Conservation (phyloP, 768 basidiomycete species). For the Leccinellum rugosiceps region DNA sequence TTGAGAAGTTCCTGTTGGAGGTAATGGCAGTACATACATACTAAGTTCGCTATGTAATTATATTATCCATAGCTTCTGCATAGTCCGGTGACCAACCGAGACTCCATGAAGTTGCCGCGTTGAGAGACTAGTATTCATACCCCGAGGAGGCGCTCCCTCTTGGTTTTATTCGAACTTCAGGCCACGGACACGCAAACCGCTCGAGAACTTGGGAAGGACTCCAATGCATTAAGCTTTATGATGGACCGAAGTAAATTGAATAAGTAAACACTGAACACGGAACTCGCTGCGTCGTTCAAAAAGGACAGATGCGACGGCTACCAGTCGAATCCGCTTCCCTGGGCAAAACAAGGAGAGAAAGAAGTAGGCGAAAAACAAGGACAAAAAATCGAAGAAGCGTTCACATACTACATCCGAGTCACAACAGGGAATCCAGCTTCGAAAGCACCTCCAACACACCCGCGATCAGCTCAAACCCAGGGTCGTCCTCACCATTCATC, state of each 20-base stretch:
- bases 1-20: too few species aligned
- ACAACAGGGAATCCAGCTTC: constrained; percentile 72
- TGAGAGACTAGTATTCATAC: too few species aligned
- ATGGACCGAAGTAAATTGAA: background rate
- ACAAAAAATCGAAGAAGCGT: background rate
- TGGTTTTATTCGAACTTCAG: background rate
- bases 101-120: too few species aligned
- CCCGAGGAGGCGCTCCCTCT: too few species aligned
- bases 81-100: too few species aligned
- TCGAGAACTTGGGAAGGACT: background rate
- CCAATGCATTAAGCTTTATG: background rate
- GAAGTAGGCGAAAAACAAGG: background rate
- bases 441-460: constrained; percentile 92
- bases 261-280: background rate
- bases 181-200: background rate
- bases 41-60: too few species aligned
- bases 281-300: background rate
- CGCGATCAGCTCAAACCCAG: constrained; percentile 86
- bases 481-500: constrained; percentile 69
- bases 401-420: constrained; percentile 9
- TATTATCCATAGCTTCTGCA: too few species aligned
- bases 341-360: background rate
- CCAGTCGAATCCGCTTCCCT: background rate
- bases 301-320: background rate
- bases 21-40: too few species aligned